Evolutionary conservation across 2,329 filamentous ascomycete species (phyloP).

Genomic region (Macroventuria anomochaeta): DNA sequence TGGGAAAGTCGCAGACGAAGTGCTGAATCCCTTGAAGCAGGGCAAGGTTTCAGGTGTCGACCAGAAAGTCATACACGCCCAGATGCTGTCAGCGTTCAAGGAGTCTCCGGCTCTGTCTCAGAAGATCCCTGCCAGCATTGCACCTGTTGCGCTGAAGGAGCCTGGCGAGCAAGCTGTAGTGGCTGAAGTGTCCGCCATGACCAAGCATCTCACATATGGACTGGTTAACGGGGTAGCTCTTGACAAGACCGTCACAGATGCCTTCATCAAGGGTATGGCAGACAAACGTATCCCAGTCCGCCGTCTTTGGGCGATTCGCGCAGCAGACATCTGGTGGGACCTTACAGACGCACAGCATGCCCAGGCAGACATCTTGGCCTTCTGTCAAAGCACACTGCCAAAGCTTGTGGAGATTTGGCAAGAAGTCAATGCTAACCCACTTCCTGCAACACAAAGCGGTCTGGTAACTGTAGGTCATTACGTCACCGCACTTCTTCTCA

Average conservation of each 20-base stretch:
- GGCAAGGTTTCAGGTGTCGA: slow-evolving; percentile 86
- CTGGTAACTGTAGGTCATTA: slow-evolving; percentile 82
- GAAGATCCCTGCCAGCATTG: slow-evolving; percentile 71
- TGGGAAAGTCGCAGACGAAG: slow-evolving; percentile 75
- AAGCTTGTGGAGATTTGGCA: slow-evolving; percentile 74
- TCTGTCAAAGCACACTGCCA: slow-evolving; percentile 59
- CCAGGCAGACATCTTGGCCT: slow-evolving; percentile 53
- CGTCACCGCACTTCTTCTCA: slow-evolving; percentile 67
- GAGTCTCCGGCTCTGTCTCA: slow-evolving; percentile 67
- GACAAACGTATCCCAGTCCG: slow-evolving; percentile 84
- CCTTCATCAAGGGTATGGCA: slow-evolving; percentile 78
- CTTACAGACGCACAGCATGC: slow-evolving; percentile 58
- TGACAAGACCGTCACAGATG: slow-evolving; percentile 71
- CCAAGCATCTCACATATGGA: slow-evolving; percentile 67
- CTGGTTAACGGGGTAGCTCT: slow-evolving; percentile 67
- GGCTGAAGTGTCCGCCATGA: slow-evolving; percentile 75
- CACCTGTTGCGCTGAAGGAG: slow-evolving; percentile 77
- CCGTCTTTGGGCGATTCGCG: slow-evolving; percentile 78
- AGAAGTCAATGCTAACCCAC: slow-evolving; percentile 78
- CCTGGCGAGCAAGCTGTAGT: slow-evolving; percentile 83
- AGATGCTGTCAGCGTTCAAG: slow-evolving; percentile 69
- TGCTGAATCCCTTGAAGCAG: slow-evolving; percentile 78
- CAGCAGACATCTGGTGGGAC: slow-evolving; percentile 73
- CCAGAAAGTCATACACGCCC: slow-evolving; percentile 80
- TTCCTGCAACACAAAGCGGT: slow-evolving; percentile 80